These are phyloP conservation scores for Sclerotinia sclerotiorum DNA, from an alignment of 2,329 filamentous ascomycete genomes.

Conservation along the genomic window DNA sequence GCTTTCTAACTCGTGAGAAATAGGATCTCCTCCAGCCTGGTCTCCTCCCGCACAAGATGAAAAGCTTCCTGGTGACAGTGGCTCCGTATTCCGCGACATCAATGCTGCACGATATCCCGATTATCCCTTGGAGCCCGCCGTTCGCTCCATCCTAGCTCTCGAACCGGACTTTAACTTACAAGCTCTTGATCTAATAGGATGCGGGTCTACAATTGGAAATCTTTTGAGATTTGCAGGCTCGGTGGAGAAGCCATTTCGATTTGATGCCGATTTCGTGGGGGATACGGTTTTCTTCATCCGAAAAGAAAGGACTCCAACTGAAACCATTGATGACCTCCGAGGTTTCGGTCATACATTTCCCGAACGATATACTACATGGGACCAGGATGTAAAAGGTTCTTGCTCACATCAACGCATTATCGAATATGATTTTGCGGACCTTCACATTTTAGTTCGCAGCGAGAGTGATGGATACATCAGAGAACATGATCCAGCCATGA, in stretches of 20 bases:
- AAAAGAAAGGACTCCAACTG: constrained; percentile 58
- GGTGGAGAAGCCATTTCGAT: constrained; percentile 53
- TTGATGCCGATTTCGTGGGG: constrained; percentile 56
- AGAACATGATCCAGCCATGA: not conserved
- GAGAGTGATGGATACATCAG: constrained; percentile 58
- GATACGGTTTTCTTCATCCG: constrained; percentile 63
- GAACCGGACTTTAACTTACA: constrained; percentile 41
- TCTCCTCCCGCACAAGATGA: constrained; percentile 43
- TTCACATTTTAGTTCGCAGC: constrained; percentile 54
- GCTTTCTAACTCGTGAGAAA: not conserved
- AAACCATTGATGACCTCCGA: constrained; percentile 53
- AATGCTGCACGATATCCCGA: constrained; percentile 46
- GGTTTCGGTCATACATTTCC: constrained; percentile 69
- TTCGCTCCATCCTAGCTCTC: constrained; percentile 43
- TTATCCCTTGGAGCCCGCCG: constrained; percentile 46
- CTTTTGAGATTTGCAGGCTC: constrained; percentile 55
- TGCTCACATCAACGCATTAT: constrained; percentile 62
- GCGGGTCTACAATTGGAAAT: constrained; percentile 60
- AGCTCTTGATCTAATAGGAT: constrained; percentile 57
- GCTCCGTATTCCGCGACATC: constrained; percentile 43
- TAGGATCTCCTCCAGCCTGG: constrained; percentile 54
- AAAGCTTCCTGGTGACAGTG: constrained; percentile 46
- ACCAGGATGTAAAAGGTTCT: constrained; percentile 52
- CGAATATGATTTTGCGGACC: constrained; percentile 55
- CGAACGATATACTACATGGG: constrained; percentile 65